A percentile compares a stretch with the other conserved stretches of the same genome.
phyloP scores from a whole-genome alignment of 768 basidiomycete genomes.

The Lentinula raphanica region DNA sequence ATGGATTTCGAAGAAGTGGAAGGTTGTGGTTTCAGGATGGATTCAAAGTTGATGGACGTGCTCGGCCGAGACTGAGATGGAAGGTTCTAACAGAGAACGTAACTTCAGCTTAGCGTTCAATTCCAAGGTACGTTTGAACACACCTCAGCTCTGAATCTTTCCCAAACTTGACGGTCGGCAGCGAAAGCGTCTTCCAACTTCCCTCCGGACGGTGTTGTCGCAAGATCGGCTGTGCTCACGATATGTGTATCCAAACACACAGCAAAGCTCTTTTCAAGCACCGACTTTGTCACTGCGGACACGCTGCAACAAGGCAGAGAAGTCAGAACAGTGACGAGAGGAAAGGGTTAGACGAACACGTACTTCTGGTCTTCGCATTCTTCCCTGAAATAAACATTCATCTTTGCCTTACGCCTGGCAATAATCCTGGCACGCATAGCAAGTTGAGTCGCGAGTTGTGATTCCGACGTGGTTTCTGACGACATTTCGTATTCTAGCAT shows the following conservation, averaged over 20 bases:
- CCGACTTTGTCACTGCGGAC: not conserved
- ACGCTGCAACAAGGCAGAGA: not conserved
- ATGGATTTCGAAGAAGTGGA: too few species aligned
- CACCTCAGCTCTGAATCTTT: not conserved
- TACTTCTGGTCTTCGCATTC: not conserved
- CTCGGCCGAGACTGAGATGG: not conserved
- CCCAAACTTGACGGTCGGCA: not conserved
- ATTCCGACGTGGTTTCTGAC: not conserved
- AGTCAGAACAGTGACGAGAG: too few species aligned
- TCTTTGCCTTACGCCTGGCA: slow-evolving; percentile 1
- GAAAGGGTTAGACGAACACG: not conserved
- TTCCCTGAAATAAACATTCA: not conserved
- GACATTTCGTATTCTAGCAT: not conserved
- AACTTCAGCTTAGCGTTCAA: too few species aligned
- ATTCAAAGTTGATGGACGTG: not conserved
- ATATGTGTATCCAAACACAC: not conserved
- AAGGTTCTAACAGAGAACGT: not conserved
- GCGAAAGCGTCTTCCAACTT: not conserved
- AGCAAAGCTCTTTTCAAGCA: not conserved
- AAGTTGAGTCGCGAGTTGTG: not conserved
- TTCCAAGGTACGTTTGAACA: not conserved
- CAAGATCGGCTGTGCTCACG: not conserved
- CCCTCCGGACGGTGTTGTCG: not conserved
- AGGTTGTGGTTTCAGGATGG: not conserved
- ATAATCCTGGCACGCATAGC: not conserved